A percentile compares a stretch with the other conserved stretches of the same genome.
phyloP scores from a whole-genome alignment of 2,329 filamentous ascomycete genomes.

The Epichloe baconii region DNA sequence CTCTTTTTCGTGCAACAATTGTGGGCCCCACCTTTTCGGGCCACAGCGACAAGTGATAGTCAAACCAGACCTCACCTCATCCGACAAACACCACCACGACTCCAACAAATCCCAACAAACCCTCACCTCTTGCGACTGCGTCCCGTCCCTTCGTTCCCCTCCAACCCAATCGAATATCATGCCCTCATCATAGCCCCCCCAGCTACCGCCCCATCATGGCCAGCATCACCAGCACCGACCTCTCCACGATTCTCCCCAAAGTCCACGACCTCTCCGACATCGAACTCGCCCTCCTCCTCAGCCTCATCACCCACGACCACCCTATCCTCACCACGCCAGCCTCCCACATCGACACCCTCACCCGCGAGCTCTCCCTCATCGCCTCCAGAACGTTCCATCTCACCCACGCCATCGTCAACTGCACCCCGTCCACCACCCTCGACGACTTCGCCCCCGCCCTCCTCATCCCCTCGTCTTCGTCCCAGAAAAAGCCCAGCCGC shows the following conservation, averaged over 20 bases:
- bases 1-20: too few relatives aligned
- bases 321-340: slow-evolving; percentile 70
- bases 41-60: too few relatives aligned
- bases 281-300: slow-evolving; percentile 74
- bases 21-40: too few relatives aligned
- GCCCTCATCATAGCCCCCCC: neutral
- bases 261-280: slow-evolving; percentile 74
- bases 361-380: slow-evolving; percentile 61
- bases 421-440: slow-evolving; percentile 57
- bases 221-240: neutral
- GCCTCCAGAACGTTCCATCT: slow-evolving; percentile 61
- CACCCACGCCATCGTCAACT: slow-evolving; percentile 56
- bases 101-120: too few relatives aligned
- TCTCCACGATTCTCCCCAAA: slow-evolving; percentile 39
- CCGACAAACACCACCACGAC: too few relatives aligned
- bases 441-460: slow-evolving; percentile 70
- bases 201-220: neutral
- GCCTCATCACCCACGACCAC: slow-evolving; percentile 70
- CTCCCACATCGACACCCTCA: slow-evolving; percentile 51
- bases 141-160: too few relatives aligned
- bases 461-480: slow-evolving; percentile 27
- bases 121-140: too few relatives aligned
- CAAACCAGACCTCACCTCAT: too few relatives aligned
- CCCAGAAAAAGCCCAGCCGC: slow-evolving; percentile 12
- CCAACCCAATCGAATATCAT: neutral